Base-by-base conservation (phyloP, 441 rosid genomes). In the Aleurites moluccanus region DNA sequence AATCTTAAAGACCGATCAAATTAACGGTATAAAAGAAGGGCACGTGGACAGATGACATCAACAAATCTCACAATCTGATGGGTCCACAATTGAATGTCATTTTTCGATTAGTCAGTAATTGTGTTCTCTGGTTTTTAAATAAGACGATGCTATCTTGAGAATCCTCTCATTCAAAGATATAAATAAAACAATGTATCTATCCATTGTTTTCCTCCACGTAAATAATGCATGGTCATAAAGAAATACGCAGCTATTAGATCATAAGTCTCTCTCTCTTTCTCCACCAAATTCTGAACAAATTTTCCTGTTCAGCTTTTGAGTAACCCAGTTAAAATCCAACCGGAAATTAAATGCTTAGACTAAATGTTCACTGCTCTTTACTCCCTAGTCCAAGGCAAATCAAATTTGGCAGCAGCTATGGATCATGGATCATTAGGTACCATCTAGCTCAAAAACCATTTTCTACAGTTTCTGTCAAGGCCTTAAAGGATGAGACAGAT, bases 401-500 rank as follows among this genome's bases (percentile, higher is more conserved):
- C 72, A 86, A 76, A 84, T 85, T 88, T 56, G 87, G 91, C 21
- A 74, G 83, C 28, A 72, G 78, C 75, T 23, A 81, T 78, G 83
- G 79, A 50, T 78, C 87, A 47, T 85, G 84, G 83, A 57, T 86
- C 13, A 77, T 76, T 74, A 77, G 74, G 67, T 77, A 72, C 67
- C 79, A 79, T 49, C 72, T 73, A 25, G 65, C 81, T 52, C 79
- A 44, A 72, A 88, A 83, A 65, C 77, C 83, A 27, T 76, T 85
- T 57, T 63, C 81, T 40, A 76, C 72, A 8, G 47, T 88, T 72
- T 68, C 81, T 0, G 80, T 90, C 56, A 89, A 77, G 83, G 96
- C 95, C 47, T 70, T 93, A 81, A 86, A 88, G 77, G 98, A 91
- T 42, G 86, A 91, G 79, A 82, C 79, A 10, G 81, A 83, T 7